Conservation (phyloP, 129 eudicot genomes). For the Escallonia herrerae region DNA sequence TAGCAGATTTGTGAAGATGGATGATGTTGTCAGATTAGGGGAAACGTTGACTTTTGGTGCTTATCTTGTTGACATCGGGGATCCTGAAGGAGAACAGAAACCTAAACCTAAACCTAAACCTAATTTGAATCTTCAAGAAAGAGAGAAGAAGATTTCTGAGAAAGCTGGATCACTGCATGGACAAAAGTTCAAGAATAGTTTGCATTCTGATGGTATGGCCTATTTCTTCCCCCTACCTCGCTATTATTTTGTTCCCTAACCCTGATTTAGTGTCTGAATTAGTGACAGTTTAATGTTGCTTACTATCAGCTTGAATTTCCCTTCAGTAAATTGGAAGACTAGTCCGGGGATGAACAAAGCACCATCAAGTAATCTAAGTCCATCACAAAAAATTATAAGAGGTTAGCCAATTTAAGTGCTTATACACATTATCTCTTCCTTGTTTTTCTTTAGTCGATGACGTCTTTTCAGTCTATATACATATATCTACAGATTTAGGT, state of each 20-base stretch:
- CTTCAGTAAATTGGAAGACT: conserved; percentile 25
- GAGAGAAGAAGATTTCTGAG: conserved; percentile 21
- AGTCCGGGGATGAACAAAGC: conserved; percentile 25
- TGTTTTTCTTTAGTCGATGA: too few relatives aligned
- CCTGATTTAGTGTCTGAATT: background rate
- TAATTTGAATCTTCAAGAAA: conserved; percentile 19
- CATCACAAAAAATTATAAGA: conserved; percentile 76
- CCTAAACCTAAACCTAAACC: conserved; percentile 11
- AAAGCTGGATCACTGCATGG: conserved; percentile 17
- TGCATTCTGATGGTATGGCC: conserved; percentile 21
- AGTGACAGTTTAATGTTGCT: background rate
- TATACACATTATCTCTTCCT: background rate
- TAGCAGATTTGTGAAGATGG: conserved; percentile 62
- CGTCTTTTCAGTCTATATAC: too few relatives aligned
- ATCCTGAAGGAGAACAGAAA: conserved; percentile 36
- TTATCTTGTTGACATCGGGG: conserved; percentile 75
- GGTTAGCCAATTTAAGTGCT: conserved; percentile 36
- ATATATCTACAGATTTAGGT: too few relatives aligned
- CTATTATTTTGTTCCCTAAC: too few relatives aligned
- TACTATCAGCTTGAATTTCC: conserved; percentile 1
- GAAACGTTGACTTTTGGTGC: conserved; percentile 62
- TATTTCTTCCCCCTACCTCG: background rate
- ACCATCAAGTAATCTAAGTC: conserved; percentile 47
- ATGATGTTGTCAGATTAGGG: conserved; percentile 53
- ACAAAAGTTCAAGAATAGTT: conserved; percentile 15